These are phyloP conservation scores for Sclerospora graminicola DNA, from an alignment of 352 stramenopile species.

Conservation along the genomic window DNA sequence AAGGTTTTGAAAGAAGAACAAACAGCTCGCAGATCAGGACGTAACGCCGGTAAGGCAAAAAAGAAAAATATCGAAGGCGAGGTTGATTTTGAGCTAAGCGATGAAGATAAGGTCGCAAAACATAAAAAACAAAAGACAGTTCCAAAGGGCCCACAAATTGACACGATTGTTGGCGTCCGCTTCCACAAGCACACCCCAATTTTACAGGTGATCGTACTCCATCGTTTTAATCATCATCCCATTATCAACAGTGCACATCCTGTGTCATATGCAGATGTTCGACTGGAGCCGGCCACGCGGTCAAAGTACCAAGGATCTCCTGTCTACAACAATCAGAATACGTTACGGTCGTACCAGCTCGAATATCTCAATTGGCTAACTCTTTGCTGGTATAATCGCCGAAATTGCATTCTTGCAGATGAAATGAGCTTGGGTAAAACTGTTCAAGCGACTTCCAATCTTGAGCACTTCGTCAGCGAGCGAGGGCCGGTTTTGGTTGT, in stretches of 20 bases:
- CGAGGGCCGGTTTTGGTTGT: constrained; percentile 97
- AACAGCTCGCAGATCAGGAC: constrained; percentile 63
- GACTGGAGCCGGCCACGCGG: no score
- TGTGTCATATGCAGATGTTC: no score
- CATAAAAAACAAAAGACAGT: constrained; percentile 23
- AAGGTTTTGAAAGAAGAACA: constrained; percentile 37
- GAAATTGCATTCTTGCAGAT: constrained; percentile 87
- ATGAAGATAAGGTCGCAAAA: constrained; percentile 48
- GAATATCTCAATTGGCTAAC: constrained; percentile 97
- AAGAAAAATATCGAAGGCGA: constrained; percentile 83
- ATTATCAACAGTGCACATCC: constrained; percentile 77
- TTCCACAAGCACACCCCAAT: constrained; percentile 54
- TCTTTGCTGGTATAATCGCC: constrained; percentile 96
- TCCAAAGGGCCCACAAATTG: constrained; percentile 79
- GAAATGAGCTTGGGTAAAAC: constrained; percentile 90
- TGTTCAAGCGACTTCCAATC: constrained; percentile 84
- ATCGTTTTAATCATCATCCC: constrained; percentile 79
- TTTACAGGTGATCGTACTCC: constrained; percentile 83
- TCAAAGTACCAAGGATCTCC: no score
- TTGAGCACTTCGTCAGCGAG: constrained; percentile 90
- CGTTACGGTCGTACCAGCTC: no score
- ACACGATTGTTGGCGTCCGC: constrained; percentile 88
- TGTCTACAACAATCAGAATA: no score
- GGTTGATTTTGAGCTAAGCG: constrained; percentile 59
- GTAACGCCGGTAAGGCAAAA: constrained; percentile 71